Evolutionary conservation across 345 rosid species (phyloP).

Genomic region (Syzygium jambos): DNA sequence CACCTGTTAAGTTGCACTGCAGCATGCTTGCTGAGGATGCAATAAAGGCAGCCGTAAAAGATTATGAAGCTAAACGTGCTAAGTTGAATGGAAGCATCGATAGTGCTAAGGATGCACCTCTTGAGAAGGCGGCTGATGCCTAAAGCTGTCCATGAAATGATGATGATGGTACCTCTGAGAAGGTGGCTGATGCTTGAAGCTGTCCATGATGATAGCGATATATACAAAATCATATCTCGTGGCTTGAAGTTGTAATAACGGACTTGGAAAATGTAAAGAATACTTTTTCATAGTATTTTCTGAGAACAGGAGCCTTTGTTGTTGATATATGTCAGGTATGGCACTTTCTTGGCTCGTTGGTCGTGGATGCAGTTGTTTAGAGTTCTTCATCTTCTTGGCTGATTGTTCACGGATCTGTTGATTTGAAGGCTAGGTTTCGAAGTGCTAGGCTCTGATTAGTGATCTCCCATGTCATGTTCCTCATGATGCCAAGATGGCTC

Average conservation of each 20-base stretch:
- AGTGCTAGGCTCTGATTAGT: not conserved
- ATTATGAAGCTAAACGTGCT: conserved; percentile 59
- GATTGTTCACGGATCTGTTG: not conserved
- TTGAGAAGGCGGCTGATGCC: conserved; percentile 28
- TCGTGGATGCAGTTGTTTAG: not conserved
- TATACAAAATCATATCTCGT: not conserved
- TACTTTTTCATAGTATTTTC: not conserved
- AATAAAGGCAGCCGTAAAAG: conserved; percentile 96
- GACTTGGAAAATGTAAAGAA: not conserved
- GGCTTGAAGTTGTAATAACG: not conserved
- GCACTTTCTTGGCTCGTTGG: not conserved
- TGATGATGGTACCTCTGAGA: conserved; percentile 13
- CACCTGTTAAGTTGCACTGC: conserved; percentile 99
- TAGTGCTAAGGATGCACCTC: conserved; percentile 6
- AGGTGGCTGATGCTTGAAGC: conserved; percentile 18
- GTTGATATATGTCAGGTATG: not conserved
- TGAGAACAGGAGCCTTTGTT: not conserved
- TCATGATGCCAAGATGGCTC: not conserved
- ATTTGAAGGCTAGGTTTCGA: not conserved
- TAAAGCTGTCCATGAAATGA: not conserved
- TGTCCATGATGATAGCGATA: not conserved
- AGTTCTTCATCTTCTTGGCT: not conserved
- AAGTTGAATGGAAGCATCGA: conserved; percentile 8
- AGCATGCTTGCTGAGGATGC: conserved; percentile 99
- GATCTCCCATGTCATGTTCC: not conserved